Conservation (phyloP, 495 filamentous ascomycete genomes). For the Clohesyomyces aquaticus region DNA sequence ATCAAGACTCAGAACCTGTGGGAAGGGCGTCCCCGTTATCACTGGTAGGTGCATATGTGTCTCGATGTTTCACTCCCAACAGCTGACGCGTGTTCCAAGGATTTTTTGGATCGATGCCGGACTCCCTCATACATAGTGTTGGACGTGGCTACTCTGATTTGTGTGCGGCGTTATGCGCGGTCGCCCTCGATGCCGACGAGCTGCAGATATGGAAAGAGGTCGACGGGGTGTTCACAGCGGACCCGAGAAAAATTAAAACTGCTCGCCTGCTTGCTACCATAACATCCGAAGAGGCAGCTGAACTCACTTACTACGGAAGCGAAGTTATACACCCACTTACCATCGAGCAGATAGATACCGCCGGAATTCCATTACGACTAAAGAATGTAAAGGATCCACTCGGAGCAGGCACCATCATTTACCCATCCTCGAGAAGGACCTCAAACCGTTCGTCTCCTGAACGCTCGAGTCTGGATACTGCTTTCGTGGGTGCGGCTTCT, state of each 20-base stretch:
- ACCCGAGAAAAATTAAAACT: conserved; percentile 85
- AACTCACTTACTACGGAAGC: conserved; percentile 83
- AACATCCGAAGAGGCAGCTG: conserved; percentile 84
- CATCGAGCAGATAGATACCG: conserved; percentile 51
- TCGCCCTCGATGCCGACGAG: conserved; percentile 75
- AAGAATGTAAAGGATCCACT: conserved; percentile 52
- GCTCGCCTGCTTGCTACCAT: conserved; percentile 75
- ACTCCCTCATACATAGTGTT: conserved; percentile 74
- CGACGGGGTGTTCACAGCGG: conserved; percentile 87
- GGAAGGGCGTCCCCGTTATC: conserved; percentile 35
- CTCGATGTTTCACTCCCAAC: background rate
- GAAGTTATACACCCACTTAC: conserved; percentile 53
- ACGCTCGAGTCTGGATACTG: background rate
- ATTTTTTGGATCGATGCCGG: conserved; percentile 86
- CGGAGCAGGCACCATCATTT: conserved; percentile 49
- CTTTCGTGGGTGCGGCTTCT: background rate
- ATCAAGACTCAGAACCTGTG: conserved; percentile 39
- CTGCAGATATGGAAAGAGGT: conserved; percentile 94
- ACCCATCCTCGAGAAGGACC: conserved; percentile 42
- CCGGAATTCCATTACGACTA: conserved; percentile 47
- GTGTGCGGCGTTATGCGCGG: conserved; percentile 80
- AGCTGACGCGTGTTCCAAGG: conserved; percentile 46
- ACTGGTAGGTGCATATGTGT: conserved; percentile 30
- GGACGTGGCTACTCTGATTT: conserved; percentile 90
- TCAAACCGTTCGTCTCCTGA: conserved; percentile 7